Evolutionary conservation across 805 yeast genomes (phyloP), one percentile per base, ranked within the genome.

Genomic region (Wickerhamiella vanderwaltii): DNA sequence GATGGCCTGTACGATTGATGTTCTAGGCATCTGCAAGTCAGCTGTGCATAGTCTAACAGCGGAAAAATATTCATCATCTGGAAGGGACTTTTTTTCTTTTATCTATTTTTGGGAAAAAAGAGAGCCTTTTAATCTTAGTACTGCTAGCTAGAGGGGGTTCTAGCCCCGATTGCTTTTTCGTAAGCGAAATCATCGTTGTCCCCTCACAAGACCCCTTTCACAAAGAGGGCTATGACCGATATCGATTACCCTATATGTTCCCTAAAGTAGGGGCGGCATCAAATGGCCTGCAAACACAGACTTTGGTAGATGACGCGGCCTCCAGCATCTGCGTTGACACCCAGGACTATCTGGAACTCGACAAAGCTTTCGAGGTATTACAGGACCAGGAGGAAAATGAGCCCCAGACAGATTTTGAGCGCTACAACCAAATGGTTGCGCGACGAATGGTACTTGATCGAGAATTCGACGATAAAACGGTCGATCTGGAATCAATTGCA

Each of bases 251-350:
- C 26, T n/a, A n/a, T n/a, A 37, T 36, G 45, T 25, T 23, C 20
- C 39, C 39, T 12, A 24, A 22, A 26, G 34, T 29, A 9, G 17
- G 15, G 29, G 22, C 24, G 7, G 18, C 23, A n/a, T 31, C 36
- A 15, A 4, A 12, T 16, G 29, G 37, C 29, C 7, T 23, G 26
- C 9, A 7, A 7, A 7, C 26, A 7, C 11, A 19, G 17, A 11
- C 24, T 3, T 39, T 52, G 6, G 38, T 47, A 4, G 54, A 56
- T 41, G 61, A 57, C 20, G 59, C 58, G 15, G 58, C 51, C 15
- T 48, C 53, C 33, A 54, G 59, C 24, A 44, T 58, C 15, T 53
- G 58, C 45, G 48, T 58, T 9, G 62, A 58, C 39, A 56, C 43
- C 13, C 41, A 48, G 15, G 51, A 46, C 34, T 59, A 53, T 29